Evolutionary conservation across 2,329 filamentous ascomycete species (phyloP), one percentile per base, ranked within the genome.

Genomic region (Stachybotrys elegans): DNA sequence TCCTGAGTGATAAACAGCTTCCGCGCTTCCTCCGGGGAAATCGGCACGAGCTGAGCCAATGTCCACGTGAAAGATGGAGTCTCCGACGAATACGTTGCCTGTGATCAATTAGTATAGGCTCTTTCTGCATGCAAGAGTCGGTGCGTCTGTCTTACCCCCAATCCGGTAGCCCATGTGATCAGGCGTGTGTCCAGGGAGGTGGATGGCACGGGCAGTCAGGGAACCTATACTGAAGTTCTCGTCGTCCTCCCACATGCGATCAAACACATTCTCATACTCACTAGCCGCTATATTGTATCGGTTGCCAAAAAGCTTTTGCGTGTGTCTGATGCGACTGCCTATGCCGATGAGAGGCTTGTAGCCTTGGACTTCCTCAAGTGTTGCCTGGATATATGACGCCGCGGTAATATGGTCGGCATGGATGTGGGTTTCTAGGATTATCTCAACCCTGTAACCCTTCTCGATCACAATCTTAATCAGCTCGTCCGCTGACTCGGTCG

Each of bases 331-430:
- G 12, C 73, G 66, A 40, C 69, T 69, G 1, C 78, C 76, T 20
- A 80, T 79, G 23, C 74, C 67, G 17, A 81, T 70, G 0, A 53
- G 49, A 0, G 75, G 71, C 35, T 55, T 59, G 1, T 43, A 29
- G 2, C 55, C 60, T 35, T 71, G 63, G 0, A 42, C 40, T 7
- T 61, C 45, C 0, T 55, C 49, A 0, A 81, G 63, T 6, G 56
- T 57, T 1, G 57, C 55, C 51, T 79, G 76, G 0, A 84, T 66
- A 54, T 82, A 83, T 8, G 66, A 66, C 0, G 79, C 67, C 0
- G 80, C 72, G 1, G 77, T 82, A 1, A 83, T 52, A 49, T 83
- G 78, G 48, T 83, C 76, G 12, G 77, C 77, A 50, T 82, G 75
- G 1, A 68, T 72, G 54, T 84, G 80, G 0, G 81, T 83, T 51